Base-by-base conservation (phyloP, 1,284 basidiomycete species). In the Inonotus obliquus region DNA sequence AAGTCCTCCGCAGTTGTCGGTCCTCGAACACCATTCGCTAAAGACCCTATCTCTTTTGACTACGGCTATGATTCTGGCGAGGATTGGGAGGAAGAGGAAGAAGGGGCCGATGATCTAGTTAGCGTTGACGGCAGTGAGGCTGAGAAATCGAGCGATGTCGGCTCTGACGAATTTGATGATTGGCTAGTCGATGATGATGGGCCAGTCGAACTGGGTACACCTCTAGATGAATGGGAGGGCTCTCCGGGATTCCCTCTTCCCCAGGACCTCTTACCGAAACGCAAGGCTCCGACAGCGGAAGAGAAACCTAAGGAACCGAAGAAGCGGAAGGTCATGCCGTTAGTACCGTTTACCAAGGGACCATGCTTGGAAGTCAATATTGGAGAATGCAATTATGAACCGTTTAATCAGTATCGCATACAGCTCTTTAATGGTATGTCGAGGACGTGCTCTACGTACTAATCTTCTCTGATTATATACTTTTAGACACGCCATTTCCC, bases 21-120 rank as follows among this genome's bases (percentile, higher is more conserved):
- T 1, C 84, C 89, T 7, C 82, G 92, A n/a, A 81, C 78, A 35
- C 91, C 93, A 1, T 85, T 92, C 63, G 81, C 79, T 2, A 80
- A 81, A 64, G 93, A 95, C 68, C 76, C 83, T 6, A 74, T 85
- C 4, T 78, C 82, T 21, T 78, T 89, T 59, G 91, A 95, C 73
- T 95, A 95, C 71, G 79, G 81, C 13, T 91, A 92, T 68, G 92
- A 94, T 73, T 92, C 89, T 60, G 92, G 89, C 19, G 91, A 84
- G 66, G 91, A 94, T 68, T 94, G 91, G 91, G 91, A 91, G 65
- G 87, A 86, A 56, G 92, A 92, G 71, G 79, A 79, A 21, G 76
- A 77, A 19, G 89, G 83, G 11, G 87, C 84, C 38, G 90, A 81
- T 4, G 91, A 92, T 65, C 86, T 90, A 67, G 82, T 91, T 38